A percentile compares a stretch with the other conserved stretches of the same genome.
Conservation (phyloP, 352 stramenopile genomes). For the Thraustochytrium sp. region DNA sequence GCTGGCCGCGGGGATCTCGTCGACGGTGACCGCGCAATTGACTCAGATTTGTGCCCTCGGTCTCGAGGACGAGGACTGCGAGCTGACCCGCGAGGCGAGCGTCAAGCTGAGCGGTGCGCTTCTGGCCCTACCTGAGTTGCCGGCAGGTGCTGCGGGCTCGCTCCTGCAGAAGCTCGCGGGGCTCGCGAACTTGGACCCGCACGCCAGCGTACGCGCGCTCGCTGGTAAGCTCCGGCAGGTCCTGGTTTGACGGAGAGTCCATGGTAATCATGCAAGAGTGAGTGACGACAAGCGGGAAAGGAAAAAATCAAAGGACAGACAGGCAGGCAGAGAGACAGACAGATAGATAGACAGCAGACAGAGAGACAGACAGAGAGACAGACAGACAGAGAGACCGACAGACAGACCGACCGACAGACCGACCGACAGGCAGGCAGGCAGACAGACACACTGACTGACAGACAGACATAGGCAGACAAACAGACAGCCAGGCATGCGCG, state of each 20-base stretch:
- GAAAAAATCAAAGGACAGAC: background rate
- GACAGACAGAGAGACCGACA: too few species aligned
- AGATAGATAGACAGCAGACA: background rate
- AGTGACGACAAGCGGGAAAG: background rate
- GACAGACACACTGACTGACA: background rate
- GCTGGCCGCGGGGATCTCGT: background rate
- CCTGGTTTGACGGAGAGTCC: background rate
- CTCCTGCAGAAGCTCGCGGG: background rate
- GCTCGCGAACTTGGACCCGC: background rate
- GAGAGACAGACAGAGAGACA: background rate
- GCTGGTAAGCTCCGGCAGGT: background rate
- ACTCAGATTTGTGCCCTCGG: background rate
- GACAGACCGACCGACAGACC: background rate
- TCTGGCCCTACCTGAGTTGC: background rate
- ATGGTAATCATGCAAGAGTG: background rate
- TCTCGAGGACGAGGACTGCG: background rate
- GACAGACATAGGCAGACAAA: background rate
- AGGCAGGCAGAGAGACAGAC: background rate
- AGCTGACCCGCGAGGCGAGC: background rate
- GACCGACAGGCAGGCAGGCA: background rate
- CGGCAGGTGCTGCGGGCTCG: background rate
- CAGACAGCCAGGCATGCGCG: background rate
- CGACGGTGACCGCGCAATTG: background rate
- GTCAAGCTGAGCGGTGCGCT: constrained; percentile 19
- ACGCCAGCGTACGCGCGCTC: background rate